These are phyloP conservation scores for Emergomyces orientalis DNA, from an alignment of 2,329 filamentous ascomycete genomes.

Conservation along the genomic window DNA sequence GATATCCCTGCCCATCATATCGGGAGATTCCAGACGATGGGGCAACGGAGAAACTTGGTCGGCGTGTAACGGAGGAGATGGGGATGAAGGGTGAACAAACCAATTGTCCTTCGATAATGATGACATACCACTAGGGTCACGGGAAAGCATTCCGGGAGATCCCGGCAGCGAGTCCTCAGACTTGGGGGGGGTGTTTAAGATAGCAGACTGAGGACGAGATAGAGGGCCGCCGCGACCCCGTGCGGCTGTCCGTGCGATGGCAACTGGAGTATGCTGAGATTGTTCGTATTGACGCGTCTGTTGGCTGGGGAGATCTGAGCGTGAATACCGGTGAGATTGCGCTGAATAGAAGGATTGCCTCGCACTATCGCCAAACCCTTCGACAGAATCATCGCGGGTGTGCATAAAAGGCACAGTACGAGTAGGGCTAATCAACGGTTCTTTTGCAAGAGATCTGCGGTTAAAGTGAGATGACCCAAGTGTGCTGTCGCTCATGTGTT, in stretches of 20 bases:
- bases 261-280: slow-evolving; percentile 23
- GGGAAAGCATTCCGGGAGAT: slow-evolving; percentile 21
- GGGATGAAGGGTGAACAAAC: slow-evolving; percentile 31
- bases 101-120: slow-evolving; percentile 31
- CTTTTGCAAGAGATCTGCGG: slow-evolving; percentile 31
- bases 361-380: slow-evolving; percentile 44
- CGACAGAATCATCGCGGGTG: slow-evolving; percentile 57
- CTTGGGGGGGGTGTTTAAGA: slow-evolving; percentile 23
- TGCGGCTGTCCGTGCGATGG: slow-evolving; percentile 21
- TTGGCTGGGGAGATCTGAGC: slow-evolving; percentile 25
- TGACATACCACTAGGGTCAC: slow-evolving; percentile 30
- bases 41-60: slow-evolving; percentile 5
- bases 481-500: slow-evolving; percentile 49
- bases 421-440: slow-evolving; percentile 35
- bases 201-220: slow-evolving; percentile 25
- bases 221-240: slow-evolving; percentile 23
- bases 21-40: neutral
- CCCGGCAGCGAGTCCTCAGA: slow-evolving; percentile 19
- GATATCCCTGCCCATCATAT: slow-evolving; percentile 19
- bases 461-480: slow-evolving; percentile 32
- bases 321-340: slow-evolving; percentile 26
- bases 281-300: slow-evolving; percentile 24
- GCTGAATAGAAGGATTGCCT: slow-evolving; percentile 44
- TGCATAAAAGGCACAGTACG: slow-evolving; percentile 67
- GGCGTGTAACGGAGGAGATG: slow-evolving; percentile 19